Conservation (phyloP, 2,329 filamentous ascomycete species). For the Exophiala bonariae region DNA sequence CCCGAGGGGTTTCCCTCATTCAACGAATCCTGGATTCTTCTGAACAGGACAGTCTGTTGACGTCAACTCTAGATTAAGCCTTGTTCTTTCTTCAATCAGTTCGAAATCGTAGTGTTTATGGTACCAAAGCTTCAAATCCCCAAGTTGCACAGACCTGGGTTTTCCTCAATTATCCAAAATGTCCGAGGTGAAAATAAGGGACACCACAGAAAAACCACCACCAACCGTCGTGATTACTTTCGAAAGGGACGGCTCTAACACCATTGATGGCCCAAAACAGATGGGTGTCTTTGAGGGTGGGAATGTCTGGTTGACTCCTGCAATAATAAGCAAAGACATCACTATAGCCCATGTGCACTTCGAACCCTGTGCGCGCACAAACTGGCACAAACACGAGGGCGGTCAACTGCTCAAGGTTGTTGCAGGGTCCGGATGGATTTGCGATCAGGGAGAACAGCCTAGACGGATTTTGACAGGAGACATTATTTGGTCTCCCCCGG, state of each 20-base stretch:
- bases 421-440: constrained; percentile 43
- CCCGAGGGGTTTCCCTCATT: too few relatives aligned
- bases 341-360: constrained; percentile 41
- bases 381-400: constrained; percentile 47
- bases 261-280: background rate
- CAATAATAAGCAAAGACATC: constrained; percentile 31
- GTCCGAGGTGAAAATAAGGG: background rate
- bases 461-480: constrained; percentile 40
- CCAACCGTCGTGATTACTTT: background rate
- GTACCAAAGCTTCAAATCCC: too few relatives aligned
- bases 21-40: too few relatives aligned
- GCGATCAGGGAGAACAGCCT: constrained; percentile 40
- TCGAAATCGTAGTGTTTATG: too few relatives aligned
- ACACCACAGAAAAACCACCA: background rate
- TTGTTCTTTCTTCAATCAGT: too few relatives aligned
- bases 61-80: too few relatives aligned
- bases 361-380: constrained; percentile 43
- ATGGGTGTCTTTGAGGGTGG: constrained; percentile 30
- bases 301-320: constrained; percentile 32
- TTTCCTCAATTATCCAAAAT: too few relatives aligned
- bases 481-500: constrained; percentile 40
- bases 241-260: background rate
- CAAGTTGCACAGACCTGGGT: too few relatives aligned
- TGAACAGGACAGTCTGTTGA: too few relatives aligned
- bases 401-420: constrained; percentile 44